These are phyloP conservation scores for Rhizopogon vinicolor DNA, from an alignment of 768 basidiomycete genomes.

Conservation along the genomic window DNA sequence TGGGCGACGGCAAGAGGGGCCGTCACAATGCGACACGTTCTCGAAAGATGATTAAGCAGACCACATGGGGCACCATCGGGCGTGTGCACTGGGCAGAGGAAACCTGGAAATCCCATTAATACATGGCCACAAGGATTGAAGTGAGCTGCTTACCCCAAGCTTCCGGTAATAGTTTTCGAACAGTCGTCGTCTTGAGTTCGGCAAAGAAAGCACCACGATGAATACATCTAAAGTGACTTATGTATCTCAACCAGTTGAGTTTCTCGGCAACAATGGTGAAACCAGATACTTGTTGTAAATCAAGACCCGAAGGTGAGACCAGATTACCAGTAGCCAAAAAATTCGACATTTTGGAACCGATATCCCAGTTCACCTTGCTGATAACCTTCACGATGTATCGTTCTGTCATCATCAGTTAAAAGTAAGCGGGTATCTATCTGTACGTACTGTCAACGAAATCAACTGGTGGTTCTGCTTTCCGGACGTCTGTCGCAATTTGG, in stretches of 20 bases:
- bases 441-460: constrained; percentile 85
- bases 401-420: constrained; percentile 38
- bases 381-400: constrained; percentile 77
- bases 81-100: constrained; percentile 97
- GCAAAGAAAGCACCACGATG: constrained; percentile 99
- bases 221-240: constrained; percentile 96
- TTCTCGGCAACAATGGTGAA: constrained; percentile 99
- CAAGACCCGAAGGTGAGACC: constrained; percentile 90
- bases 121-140: neutral
- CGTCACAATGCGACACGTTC: constrained; percentile 90
- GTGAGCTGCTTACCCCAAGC: constrained; percentile 75
- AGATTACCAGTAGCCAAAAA: constrained; percentile 98
- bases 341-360: constrained; percentile 85
- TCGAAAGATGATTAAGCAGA: constrained; percentile 92
- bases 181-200: constrained; percentile 96
- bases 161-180: constrained; percentile 94
- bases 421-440: neutral
- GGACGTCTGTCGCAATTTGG: constrained; percentile 68
- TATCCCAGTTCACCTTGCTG: constrained; percentile 81
- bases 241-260: constrained; percentile 97
- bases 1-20: constrained; percentile 67
- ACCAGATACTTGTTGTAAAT: constrained; percentile 96
- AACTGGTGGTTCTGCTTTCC: constrained; percentile 66
- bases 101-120: constrained; percentile 48
- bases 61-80: constrained; percentile 98